Percentiles rank a stretch among this genome's conserved stretches.
phyloP scores from a whole-genome alignment of 2,329 filamentous ascomycete genomes.

The Penicillium sp. region DNA sequence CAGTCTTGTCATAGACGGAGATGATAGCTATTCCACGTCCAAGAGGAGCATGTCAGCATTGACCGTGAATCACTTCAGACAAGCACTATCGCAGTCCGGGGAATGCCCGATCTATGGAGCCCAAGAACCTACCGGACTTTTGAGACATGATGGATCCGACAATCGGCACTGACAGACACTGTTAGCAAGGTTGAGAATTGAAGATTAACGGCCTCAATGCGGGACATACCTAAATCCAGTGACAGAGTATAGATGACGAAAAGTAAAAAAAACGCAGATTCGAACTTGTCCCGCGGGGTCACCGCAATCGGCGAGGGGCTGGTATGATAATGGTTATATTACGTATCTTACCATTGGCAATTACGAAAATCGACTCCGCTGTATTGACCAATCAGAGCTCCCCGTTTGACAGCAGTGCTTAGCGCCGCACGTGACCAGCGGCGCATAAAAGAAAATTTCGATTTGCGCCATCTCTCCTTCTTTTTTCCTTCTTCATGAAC shows the following conservation, averaged over 20 bases:
- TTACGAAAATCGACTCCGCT: background rate
- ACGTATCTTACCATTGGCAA: conserved; percentile 9
- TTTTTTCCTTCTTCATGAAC: conserved; percentile 52
- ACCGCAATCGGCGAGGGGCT: conserved; percentile 26
- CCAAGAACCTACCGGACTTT: conserved; percentile 40
- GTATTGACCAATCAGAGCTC: conserved; percentile 1
- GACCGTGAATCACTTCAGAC: conserved; percentile 16
- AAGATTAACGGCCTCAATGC: conserved; percentile 1
- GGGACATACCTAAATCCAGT: conserved; percentile 21
- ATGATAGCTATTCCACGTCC: conserved; percentile 67
- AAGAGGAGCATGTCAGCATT: conserved; percentile 13
- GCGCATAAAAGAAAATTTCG: conserved; percentile 21
- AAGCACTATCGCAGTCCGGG: conserved; percentile 21
- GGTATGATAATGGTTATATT: conserved; percentile 1
- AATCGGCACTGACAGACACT: conserved; percentile 23
- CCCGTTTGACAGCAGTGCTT: background rate
- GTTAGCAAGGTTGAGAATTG: conserved; percentile 11
- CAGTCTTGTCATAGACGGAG: conserved; percentile 99
- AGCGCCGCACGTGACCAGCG: conserved; percentile 19
- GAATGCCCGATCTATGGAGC: conserved; percentile 16
- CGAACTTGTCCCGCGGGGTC: conserved; percentile 27
- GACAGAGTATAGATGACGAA: conserved; percentile 16
- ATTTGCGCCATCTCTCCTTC: conserved; percentile 25
- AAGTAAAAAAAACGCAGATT: conserved; percentile 20
- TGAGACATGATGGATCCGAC: conserved; percentile 38